Percentiles rank a stretch among this genome's conserved stretches.
These are phyloP conservation scores for Aspergillus jensenii DNA, from an alignment of 2,329 filamentous ascomycete genomes.

Conservation along the genomic window DNA sequence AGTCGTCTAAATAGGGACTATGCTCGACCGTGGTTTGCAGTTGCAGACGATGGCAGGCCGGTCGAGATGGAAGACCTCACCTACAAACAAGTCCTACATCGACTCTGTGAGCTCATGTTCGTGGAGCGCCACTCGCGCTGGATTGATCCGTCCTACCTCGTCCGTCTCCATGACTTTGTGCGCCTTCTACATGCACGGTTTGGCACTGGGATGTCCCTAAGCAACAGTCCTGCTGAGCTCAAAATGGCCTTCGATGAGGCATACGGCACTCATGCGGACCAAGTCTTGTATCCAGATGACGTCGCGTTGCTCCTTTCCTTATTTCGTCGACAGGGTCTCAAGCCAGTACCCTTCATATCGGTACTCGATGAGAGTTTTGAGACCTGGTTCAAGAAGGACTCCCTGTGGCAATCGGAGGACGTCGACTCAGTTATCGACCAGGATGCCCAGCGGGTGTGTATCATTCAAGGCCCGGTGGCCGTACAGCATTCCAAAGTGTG, in stretches of 20 bases:
- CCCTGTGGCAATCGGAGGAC: conserved; percentile 9
- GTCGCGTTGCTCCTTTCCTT: not conserved
- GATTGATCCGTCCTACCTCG: not conserved
- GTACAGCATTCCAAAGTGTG: not conserved
- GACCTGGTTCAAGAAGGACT: conserved; percentile 13
- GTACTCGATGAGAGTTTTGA: conserved; percentile 4
- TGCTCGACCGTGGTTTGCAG: not conserved
- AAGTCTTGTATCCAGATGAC: not conserved
- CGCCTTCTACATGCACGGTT: not conserved
- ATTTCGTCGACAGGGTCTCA: not conserved
- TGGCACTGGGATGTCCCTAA: not conserved
- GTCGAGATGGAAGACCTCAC: not conserved
- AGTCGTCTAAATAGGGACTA: conserved; percentile 1
- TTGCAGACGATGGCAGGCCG: not conserved
- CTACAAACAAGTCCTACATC: not conserved
- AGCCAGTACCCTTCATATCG: conserved; percentile 2
- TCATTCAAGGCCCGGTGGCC: conserved; percentile 5
- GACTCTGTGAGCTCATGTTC: not conserved
- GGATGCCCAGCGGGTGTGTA: conserved; percentile 1
- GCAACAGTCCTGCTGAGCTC: not conserved
- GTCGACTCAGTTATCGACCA: conserved; percentile 1
- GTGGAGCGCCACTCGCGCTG: not conserved
- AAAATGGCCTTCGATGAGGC: not conserved
- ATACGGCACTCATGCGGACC: not conserved
- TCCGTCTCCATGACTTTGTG: not conserved